phyloP scores from a whole-genome alignment of 306 rosid genomes.

The Rubus parviflorus region DNA sequence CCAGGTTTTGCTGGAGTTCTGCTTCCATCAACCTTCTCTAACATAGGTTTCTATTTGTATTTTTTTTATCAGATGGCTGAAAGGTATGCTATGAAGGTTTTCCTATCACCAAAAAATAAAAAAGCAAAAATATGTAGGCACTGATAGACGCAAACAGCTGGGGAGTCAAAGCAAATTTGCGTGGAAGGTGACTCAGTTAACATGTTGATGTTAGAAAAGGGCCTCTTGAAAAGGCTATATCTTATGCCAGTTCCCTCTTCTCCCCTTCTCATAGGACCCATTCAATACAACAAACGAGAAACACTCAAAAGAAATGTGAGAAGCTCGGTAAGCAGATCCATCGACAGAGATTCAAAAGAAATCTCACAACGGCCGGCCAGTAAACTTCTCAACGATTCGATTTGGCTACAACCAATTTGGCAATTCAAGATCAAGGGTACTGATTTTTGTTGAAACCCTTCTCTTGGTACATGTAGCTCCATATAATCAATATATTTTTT shows the following conservation, averaged over 20 bases:
- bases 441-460: slow-evolving; percentile 37
- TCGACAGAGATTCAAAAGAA: slow-evolving; percentile 36
- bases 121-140: slow-evolving; percentile 29
- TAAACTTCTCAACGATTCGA: slow-evolving; percentile 36
- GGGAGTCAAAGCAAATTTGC: slow-evolving; percentile 42
- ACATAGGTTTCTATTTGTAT: background rate
- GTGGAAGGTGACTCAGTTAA: slow-evolving; percentile 48
- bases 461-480: slow-evolving; percentile 79
- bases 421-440: slow-evolving; percentile 78
- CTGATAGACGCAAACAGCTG: slow-evolving; percentile 48
- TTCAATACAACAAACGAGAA: background rate
- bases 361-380: slow-evolving; percentile 78
- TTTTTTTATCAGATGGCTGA: background rate
- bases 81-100: background rate
- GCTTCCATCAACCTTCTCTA: background rate
- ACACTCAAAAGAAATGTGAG: slow-evolving; percentile 31
- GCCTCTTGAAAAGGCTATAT: slow-evolving; percentile 49
- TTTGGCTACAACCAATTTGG: slow-evolving; percentile 81
- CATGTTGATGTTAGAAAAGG: slow-evolving; percentile 53
- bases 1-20: background rate
- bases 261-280: slow-evolving; percentile 45
- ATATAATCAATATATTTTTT: background rate
- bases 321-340: slow-evolving; percentile 89
- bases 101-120: background rate
- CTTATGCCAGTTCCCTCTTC: slow-evolving; percentile 51